Base-by-base conservation (phyloP, 345 rosid genomes). In the Citrus hindsii region DNA sequence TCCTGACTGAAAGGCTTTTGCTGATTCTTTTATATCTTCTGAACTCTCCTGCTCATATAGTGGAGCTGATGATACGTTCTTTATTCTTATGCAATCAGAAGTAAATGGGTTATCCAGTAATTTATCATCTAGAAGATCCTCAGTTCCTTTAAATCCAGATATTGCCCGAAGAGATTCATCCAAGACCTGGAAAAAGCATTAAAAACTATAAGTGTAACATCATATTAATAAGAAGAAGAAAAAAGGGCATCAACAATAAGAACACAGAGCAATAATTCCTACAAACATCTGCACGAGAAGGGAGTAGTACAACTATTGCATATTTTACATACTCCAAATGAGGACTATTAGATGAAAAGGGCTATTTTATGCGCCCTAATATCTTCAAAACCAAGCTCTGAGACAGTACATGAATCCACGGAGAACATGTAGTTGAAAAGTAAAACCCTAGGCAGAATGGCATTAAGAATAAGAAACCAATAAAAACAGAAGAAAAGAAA, bases 101-200 rank as follows among this genome's bases (percentile, higher is more conserved):
- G 92, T 82, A 86, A 95, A 92, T 73, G 99, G 93, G 30, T 88
- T 79, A 79, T 92, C 97, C 77, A 84, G 82, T 40, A 88, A 78
- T 76, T 88, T 89, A 79, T 91, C 96, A 80, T 84, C 93, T 25
- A 83, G 82, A 83, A 81, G 91, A 83, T 91, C 96, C 85, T 92
- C 99, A 28, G 92, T 95, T 87, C 98, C 99, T 84, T 86, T 92
- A 82, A 88, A 93, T 85, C 98, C 99, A 91, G 92, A 92, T 83
- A 90, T 80, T 66, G 94, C 98, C 74, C 98, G 92, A 80, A 95
- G 96, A 81, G 90, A 89, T 78, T 89, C 96, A 87, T 95, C 99
- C 86, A 93, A 86, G 72, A 92, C 98, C 98, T 95, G 88, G 80
- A 80, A 71, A 63, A 80, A 64, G 25, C 25, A 69, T 16, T 37